Evolutionary conservation across 2,329 filamentous ascomycete genomes (phyloP), one percentile per base, ranked within the genome.

Genomic region (Chalara sp.): DNA sequence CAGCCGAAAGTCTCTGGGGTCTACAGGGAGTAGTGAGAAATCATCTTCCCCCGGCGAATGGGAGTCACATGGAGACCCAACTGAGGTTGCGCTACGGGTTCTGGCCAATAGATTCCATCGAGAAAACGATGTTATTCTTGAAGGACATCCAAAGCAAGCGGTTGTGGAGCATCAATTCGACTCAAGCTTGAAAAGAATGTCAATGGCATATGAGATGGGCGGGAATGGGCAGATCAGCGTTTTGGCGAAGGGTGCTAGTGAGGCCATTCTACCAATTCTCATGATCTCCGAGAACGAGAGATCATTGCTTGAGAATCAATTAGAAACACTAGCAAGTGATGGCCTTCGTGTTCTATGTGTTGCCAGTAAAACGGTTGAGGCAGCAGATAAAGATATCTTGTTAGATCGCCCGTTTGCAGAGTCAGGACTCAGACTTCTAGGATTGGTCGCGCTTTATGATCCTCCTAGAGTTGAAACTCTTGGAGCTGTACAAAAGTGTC

Each of bases 401-500:
- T n/a, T 37, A 10, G n/a, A 37, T 37, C 35, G 35, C n/a, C 8
- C 35, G 35, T 37, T 37, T 37, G 35, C 35, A 32, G 84, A 87
- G 61, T 69, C 63, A 5, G 66, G 76, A 12, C 73, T 89, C 31
- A 71, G 71, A 12, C 86, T 86, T 62, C 73, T 86, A n/a, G 86
- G 86, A 47, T 75, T 89, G 6, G 81, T 84, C 39, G 85, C 84
- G 39, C 75, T 89, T 3, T 87, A 87, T 59, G 85, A 89, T 55
- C 86, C 86, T 11, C 86, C 85, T 47, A 80, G 86, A 7, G 69
- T 76, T 1, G 86, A 88, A 63, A 84, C 83, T 7, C 78, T 77
- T 11, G 78, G 71, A 2, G 81, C 82, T 4, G 80, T 86, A 13
- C 67, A 70, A 43, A 71, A 74, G 55, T 86, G 81, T 62, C 78